Base-by-base conservation (phyloP, 352 stramenopile genomes). In the Phytophthora palmivora region DNA sequence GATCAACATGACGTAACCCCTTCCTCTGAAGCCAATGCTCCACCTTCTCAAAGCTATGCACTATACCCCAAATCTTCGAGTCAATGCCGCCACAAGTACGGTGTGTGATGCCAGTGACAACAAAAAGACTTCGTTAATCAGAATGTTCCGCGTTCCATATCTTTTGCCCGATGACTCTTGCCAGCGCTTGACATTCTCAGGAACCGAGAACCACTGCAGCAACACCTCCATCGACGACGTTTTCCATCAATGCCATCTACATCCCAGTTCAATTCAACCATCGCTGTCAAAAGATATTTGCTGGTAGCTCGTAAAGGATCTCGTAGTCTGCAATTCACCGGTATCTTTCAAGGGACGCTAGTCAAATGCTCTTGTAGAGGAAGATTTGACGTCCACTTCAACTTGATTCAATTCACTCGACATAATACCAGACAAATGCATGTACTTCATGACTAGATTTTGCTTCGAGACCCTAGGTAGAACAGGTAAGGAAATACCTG, bases 181-280 rank as follows among this genome's bases (percentile, higher is more conserved):
- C 67, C 67, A 76, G 1, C 67, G 52, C 7, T 49, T 9, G 16
- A 50, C 58, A 19, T 76, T 76, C 6, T 37, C 52, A 39, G 52
- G 45, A 18, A 33, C 21, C n/a, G 47, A 45, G 21, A 76, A 47
- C 57, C 63, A 76, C 42, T 47, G 41, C 21, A 73, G 24, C 34
- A 76, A 18, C 8, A 62, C 45, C 33, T 58, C 49, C 44, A 71
- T 51, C 36, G 54, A 66, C 11, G 56, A 58, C 11, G 39, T 8
- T 37, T 60, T 7, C 52, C 55, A 30, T 57, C 16, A 6, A 41
- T 33, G 4, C 38, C 39, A 56, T 73, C 64, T 26, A 42, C 43
- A 38, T 69, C 52, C 58, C 58, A 73, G 42, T 48, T 19, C 28
- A 43, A 22, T 34, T 32, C 43, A 24, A 6, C 33, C 54, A 62